phyloP scores from a whole-genome alignment of 1,284 basidiomycete species.

The Afroboletus lepidellus region DNA sequence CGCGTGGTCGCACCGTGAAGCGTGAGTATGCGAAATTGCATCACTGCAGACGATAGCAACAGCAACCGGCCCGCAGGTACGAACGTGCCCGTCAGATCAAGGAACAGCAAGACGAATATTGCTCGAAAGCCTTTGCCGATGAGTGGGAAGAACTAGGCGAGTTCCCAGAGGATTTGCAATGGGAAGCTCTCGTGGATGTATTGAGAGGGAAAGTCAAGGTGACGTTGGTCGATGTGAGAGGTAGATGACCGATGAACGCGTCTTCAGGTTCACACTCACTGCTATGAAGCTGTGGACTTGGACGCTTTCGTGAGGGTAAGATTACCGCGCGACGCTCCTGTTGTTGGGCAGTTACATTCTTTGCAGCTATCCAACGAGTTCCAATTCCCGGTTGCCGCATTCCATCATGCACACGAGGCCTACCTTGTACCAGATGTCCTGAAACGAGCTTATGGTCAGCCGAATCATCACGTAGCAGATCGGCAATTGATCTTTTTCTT shows the following conservation, averaged over 20 bases:
- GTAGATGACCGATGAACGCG: not conserved
- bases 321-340: not conserved
- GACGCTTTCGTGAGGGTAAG: constrained; percentile 66
- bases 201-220: constrained; percentile 76
- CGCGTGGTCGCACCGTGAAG: constrained; percentile 54
- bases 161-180: constrained; percentile 77
- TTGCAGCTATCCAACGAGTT: constrained; percentile 71
- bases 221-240: not conserved
- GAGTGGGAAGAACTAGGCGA: constrained; percentile 57
- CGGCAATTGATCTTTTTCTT: constrained; percentile 6
- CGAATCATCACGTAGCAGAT: constrained; percentile 30
- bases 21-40: constrained; percentile 20
- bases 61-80: constrained; percentile 36
- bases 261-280: constrained; percentile 48
- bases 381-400: constrained; percentile 76
- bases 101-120: constrained; percentile 70
- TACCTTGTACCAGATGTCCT: constrained; percentile 81
- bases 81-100: constrained; percentile 53
- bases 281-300: constrained; percentile 80
- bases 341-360: not conserved
- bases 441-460: constrained; percentile 66
- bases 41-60: not conserved
- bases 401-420: constrained; percentile 87
- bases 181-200: constrained; percentile 82
- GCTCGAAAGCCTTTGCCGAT: constrained; percentile 49